Evolutionary conservation across 2,329 filamentous ascomycete genomes (phyloP).

Genomic region (Cercospora sp.): DNA sequence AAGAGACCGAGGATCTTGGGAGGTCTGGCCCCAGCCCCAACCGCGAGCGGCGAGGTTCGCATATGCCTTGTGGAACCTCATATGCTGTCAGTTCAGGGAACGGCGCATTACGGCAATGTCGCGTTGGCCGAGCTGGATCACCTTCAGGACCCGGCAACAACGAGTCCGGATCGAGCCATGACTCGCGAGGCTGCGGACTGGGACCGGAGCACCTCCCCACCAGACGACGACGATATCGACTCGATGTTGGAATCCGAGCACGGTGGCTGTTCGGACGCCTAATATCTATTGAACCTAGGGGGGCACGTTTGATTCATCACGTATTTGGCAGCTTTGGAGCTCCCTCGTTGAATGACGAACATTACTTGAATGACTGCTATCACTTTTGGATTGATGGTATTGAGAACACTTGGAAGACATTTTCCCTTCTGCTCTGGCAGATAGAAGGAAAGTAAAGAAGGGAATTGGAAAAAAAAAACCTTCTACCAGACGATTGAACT

Average conservation of each 20-base stretch:
- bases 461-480: no score
- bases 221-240: neutral
- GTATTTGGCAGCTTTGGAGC: neutral
- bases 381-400: neutral
- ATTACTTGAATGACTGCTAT: neutral
- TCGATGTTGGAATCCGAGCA: neutral
- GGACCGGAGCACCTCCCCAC: neutral
- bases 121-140: neutral
- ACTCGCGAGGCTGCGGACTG: neutral
- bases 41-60: neutral
- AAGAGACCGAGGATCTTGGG: neutral
- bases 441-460: no score
- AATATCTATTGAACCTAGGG: neutral
- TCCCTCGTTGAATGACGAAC: neutral
- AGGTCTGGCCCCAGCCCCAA: neutral
- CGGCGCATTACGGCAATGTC: neutral
- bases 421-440: no score
- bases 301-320: neutral
- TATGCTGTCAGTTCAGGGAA: neutral
- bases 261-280: neutral
- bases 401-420: neutral
- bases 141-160: neutral
- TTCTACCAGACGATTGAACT: neutral
- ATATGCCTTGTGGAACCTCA: neutral
- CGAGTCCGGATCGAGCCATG: neutral